phyloP scores from a whole-genome alignment of 2,329 filamentous ascomycete genomes.

The Fusarium palustre region DNA sequence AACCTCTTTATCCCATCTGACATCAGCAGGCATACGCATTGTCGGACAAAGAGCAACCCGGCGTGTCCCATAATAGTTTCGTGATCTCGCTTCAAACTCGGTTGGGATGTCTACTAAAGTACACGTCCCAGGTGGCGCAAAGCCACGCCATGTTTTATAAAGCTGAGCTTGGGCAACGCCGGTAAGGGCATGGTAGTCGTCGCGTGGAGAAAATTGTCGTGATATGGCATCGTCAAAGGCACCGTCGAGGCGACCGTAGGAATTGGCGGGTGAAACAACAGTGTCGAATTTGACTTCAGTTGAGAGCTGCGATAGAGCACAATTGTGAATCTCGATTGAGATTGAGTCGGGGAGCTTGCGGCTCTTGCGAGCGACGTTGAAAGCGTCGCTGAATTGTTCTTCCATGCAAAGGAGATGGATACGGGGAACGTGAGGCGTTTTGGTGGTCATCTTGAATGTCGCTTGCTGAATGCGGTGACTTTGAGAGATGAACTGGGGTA shows the following conservation, averaged over 20 bases:
- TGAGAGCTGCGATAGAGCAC: slow-evolving; percentile 54
- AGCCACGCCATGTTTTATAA: slow-evolving; percentile 62
- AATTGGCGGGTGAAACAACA: slow-evolving; percentile 66
- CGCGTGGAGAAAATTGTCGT: slow-evolving; percentile 57
- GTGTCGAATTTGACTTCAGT: slow-evolving; percentile 56
- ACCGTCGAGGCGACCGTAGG: slow-evolving; percentile 65
- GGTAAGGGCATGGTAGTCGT: slow-evolving; percentile 62
- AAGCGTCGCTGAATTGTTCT: slow-evolving; percentile 26
- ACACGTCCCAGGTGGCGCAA: slow-evolving; percentile 63
- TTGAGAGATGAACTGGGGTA: too few species aligned
- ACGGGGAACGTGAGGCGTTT: slow-evolving; percentile 11
- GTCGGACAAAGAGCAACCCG: slow-evolving; percentile 65
- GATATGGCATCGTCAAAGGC: slow-evolving; percentile 68
- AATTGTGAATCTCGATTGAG: slow-evolving; percentile 54
- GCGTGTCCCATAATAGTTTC: slow-evolving; percentile 56
- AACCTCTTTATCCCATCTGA: slow-evolving; percentile 63
- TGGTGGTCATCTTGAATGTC: not conserved
- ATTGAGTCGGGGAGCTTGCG: slow-evolving; percentile 48
- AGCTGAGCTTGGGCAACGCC: slow-evolving; percentile 57
- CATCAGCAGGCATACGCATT: slow-evolving; percentile 60
- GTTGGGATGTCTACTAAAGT: slow-evolving; percentile 60
- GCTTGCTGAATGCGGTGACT: too few species aligned
- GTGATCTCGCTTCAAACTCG: slow-evolving; percentile 48
- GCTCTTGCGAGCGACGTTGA: slow-evolving; percentile 4
- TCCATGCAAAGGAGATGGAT: slow-evolving; percentile 39